These are phyloP conservation scores for Aspergillus conjunctus DNA, from an alignment of 495 filamentous ascomycete genomes.

Conservation along the genomic window DNA sequence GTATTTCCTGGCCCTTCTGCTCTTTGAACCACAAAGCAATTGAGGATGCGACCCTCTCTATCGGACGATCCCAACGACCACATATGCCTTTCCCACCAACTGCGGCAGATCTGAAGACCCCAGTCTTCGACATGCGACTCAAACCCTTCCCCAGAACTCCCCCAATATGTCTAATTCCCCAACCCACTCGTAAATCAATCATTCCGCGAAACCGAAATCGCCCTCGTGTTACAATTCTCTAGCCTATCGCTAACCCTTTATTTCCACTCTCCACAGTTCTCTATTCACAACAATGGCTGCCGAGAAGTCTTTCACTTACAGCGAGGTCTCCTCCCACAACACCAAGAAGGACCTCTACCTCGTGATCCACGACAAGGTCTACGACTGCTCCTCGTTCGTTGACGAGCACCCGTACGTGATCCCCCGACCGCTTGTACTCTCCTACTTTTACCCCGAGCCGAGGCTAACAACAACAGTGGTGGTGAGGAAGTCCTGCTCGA, in stretches of 20 bases:
- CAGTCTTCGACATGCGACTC: too few species aligned
- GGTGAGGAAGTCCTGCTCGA: constrained; percentile 98
- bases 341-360: constrained; percentile 95
- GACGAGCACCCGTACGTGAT: constrained; percentile 97
- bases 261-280: not conserved
- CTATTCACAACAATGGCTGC: constrained; percentile 59
- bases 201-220: not conserved
- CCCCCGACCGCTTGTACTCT: not conserved
- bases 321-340: constrained; percentile 83
- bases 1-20: too few species aligned
- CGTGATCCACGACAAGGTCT: constrained; percentile 95
- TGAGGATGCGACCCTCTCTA: too few species aligned
- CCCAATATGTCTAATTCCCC: too few species aligned
- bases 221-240: not conserved
- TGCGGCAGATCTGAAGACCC: too few species aligned
- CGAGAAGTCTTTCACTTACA: constrained; percentile 73
- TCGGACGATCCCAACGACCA: too few species aligned
- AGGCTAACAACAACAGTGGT: constrained; percentile 60
- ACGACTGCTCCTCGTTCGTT: constrained; percentile 83
- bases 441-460: not conserved
- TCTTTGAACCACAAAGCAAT: too few species aligned
- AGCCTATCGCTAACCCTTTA: constrained; percentile 14
- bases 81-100: too few species aligned
- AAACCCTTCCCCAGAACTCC: too few species aligned
- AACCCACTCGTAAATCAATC: too few species aligned